A percentile compares a stretch with the other conserved stretches of the same genome.
These are phyloP conservation scores for Rhynchosporium secalis DNA, from an alignment of 2,329 filamentous ascomycete species.

Conservation along the genomic window DNA sequence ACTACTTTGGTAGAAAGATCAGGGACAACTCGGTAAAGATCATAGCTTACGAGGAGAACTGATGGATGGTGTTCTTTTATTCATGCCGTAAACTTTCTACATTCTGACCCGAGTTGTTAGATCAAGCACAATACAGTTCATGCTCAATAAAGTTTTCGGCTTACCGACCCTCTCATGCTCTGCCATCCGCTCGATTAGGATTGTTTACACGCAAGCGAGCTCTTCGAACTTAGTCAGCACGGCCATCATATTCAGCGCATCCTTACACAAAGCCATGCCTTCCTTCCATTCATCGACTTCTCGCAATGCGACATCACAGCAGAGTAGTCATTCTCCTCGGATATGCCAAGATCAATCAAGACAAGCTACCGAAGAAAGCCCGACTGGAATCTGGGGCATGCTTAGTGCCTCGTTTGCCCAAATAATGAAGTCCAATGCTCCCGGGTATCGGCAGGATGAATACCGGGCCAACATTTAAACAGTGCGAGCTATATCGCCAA, in stretches of 20 bases:
- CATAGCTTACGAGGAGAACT: too few species aligned
- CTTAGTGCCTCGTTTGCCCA: conserved; percentile 2
- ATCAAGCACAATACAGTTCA: too few species aligned
- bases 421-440: not conserved
- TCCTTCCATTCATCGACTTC: not conserved
- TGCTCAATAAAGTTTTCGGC: too few species aligned
- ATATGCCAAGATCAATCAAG: not conserved
- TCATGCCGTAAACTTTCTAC: too few species aligned
- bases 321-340: not conserved
- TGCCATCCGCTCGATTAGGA: not conserved
- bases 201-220: conserved; percentile 6
- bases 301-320: not conserved
- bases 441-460: not conserved
- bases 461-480: not conserved
- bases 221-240: not conserved
- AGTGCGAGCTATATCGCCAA: not conserved
- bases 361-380: not conserved
- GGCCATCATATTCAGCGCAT: not conserved
- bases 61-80: too few species aligned
- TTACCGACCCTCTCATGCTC: too few species aligned
- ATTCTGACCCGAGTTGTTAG: too few species aligned
- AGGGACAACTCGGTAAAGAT: not conserved
- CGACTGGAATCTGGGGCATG: not conserved
- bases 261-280: not conserved
- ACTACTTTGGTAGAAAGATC: not conserved